Conservation (phyloP, 2,329 filamentous ascomycete species). For the Diaporthe nobilis region DNA sequence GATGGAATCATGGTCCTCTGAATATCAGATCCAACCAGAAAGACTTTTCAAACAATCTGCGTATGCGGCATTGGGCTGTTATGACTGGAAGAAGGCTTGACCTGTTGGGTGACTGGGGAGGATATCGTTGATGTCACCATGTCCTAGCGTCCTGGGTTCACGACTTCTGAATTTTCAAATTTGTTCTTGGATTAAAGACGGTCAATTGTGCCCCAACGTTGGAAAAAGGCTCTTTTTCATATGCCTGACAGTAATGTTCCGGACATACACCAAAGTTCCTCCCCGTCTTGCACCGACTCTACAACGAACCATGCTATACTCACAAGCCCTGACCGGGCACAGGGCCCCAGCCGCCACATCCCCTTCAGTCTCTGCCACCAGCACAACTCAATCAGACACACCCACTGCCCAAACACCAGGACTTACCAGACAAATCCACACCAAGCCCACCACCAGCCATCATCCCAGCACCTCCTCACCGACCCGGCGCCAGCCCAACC, state of each 20-base stretch:
- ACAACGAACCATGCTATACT: conserved; percentile 20
- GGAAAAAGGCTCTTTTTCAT: accelerated
- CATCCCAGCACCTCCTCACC: neutral
- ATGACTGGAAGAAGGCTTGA: no score
- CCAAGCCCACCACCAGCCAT: neutral
- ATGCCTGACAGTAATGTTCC: neutral
- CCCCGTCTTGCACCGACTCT: neutral
- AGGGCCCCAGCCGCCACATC: neutral
- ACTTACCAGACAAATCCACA: neutral
- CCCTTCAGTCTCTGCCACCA: neutral
- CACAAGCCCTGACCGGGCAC: conserved; percentile 7
- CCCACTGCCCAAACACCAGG: neutral
- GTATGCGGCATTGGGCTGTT: no score
- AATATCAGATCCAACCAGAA: no score
- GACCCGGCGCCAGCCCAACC: neutral
- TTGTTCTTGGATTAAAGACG: neutral
- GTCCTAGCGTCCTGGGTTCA: neutral
- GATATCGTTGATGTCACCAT: conserved; percentile 33
- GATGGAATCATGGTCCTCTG: no score
- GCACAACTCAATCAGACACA: neutral
- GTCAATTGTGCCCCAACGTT: no score
- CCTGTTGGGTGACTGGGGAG: neutral
- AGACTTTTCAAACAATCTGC: neutral
- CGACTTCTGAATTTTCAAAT: neutral
- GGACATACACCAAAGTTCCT: neutral